Evolutionary conservation across 768 basidiomycete genomes (phyloP).

Genomic region (Russula brevipes): DNA sequence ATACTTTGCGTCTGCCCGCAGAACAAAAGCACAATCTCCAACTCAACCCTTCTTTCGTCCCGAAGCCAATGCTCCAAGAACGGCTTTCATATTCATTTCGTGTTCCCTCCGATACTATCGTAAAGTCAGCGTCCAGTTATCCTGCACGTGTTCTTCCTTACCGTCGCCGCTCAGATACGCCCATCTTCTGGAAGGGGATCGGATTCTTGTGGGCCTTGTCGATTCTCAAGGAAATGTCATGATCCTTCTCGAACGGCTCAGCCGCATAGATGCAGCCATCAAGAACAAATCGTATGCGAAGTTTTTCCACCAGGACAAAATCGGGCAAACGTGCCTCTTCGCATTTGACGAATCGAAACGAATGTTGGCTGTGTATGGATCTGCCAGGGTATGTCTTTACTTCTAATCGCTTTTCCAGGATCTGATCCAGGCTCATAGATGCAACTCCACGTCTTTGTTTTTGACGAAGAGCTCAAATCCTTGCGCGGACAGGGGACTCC

Average conservation of each 20-base stretch:
- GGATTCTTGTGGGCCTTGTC: slow-evolving; percentile 16
- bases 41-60: slow-evolving; percentile 19
- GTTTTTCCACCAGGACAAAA: slow-evolving; percentile 41
- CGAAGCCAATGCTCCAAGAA: slow-evolving; percentile 3
- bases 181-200: slow-evolving; percentile 20
- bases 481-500: slow-evolving; percentile 42
- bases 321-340: slow-evolving; percentile 42
- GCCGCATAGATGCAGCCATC: slow-evolving; percentile 8
- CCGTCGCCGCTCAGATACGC: slow-evolving; percentile 2
- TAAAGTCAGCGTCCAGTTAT: slow-evolving; percentile 3
- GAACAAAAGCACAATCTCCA: slow-evolving; percentile 19
- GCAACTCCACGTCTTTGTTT: slow-evolving; percentile 43
- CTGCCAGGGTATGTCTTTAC: slow-evolving; percentile 35
- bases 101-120: background rate
- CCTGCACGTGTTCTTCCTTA: background rate
- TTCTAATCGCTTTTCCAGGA: background rate
- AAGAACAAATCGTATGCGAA: slow-evolving; percentile 2
- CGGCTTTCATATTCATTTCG: slow-evolving; percentile 16
- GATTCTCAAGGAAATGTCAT: slow-evolving; percentile 13
- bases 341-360: slow-evolving; percentile 52
- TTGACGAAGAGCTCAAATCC: slow-evolving; percentile 41
- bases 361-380: slow-evolving; percentile 45
- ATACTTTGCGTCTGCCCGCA: slow-evolving; percentile 5
- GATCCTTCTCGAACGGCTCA: slow-evolving; percentile 16
- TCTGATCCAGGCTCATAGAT: slow-evolving; percentile 23